These are phyloP conservation scores for Daedaleopsis sinensis DNA, from an alignment of 768 basidiomycete species.

Conservation along the genomic window DNA sequence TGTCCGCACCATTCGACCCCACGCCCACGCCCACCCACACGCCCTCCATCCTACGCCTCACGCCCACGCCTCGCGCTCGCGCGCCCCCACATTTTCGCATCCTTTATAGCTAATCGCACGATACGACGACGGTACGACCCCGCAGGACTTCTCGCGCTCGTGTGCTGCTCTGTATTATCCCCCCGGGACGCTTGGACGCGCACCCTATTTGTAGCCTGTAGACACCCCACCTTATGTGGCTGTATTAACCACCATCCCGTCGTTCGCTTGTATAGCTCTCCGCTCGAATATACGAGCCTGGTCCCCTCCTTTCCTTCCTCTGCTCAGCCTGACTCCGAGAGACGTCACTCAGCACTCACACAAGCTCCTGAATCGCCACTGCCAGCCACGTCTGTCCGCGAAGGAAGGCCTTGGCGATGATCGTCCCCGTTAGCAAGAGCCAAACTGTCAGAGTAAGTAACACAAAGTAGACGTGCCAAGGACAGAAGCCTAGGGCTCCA, in stretches of 20 bases:
- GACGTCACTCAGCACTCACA: too few species aligned
- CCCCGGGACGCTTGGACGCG: not conserved
- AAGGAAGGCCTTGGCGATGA: too few species aligned
- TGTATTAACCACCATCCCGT: slow-evolving; percentile 6
- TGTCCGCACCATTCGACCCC: not conserved
- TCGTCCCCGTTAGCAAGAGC: too few species aligned
- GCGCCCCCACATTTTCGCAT: not conserved
- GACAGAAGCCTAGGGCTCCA: too few species aligned
- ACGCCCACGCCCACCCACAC: not conserved
- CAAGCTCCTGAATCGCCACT: too few species aligned
- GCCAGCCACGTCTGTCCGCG: too few species aligned
- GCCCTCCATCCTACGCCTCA: not conserved
- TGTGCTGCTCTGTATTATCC: slow-evolving; percentile 8
- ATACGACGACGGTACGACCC: not conserved
- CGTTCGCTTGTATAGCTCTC: not conserved
- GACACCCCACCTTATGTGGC: slow-evolving; percentile 5
- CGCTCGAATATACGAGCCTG: not conserved
- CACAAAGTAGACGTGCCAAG: too few species aligned
- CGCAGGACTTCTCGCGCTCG: slow-evolving; percentile 2
- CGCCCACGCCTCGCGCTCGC: not conserved
- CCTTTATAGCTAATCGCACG: not conserved
- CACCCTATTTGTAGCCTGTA: slow-evolving; percentile 17
- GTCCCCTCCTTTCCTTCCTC: too few species aligned
- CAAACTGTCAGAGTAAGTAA: too few species aligned
- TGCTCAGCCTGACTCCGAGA: too few species aligned